Percentiles rank a stretch among this genome's conserved stretches.
Evolutionary conservation across 2,329 filamentous ascomycete species (phyloP).

Genomic region (Didymella sp.): DNA sequence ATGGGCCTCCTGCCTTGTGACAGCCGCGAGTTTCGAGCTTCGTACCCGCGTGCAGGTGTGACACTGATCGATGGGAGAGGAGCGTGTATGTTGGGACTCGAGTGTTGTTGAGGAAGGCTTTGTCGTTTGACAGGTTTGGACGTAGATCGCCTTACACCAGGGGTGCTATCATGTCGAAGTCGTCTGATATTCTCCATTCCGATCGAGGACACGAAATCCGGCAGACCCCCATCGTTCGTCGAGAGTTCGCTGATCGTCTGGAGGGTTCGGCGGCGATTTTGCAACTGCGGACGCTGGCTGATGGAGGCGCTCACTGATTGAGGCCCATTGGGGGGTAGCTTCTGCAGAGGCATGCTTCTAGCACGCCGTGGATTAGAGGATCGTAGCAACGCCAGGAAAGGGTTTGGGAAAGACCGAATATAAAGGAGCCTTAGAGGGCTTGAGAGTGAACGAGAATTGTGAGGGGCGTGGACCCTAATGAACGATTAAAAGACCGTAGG

Average conservation of each 20-base stretch:
- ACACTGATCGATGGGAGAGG: slow-evolving; percentile 6
- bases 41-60: slow-evolving; percentile 9
- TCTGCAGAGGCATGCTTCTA: slow-evolving; percentile 30
- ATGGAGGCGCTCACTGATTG: slow-evolving; percentile 1
- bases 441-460: not conserved
- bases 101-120: slow-evolving; percentile 27
- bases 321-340: slow-evolving; percentile 21
- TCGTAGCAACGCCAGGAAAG: not conserved
- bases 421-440: not conserved
- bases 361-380: not conserved
- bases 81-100: slow-evolving; percentile 2
- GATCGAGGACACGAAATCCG: slow-evolving; percentile 21
- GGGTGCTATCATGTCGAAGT: slow-evolving; percentile 1
- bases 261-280: slow-evolving; percentile 36
- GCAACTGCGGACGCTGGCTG: slow-evolving; percentile 16
- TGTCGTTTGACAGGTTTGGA: slow-evolving; percentile 21
- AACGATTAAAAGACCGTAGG: not conserved
- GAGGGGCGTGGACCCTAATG: no score
- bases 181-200: slow-evolving; percentile 12
- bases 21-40: slow-evolving; percentile 8
- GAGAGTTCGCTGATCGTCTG: slow-evolving; percentile 42
- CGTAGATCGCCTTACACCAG: slow-evolving; percentile 2
- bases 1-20: not conserved
- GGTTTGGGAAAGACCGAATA: not conserved
- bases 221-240: slow-evolving; percentile 18